Percentiles rank a stretch among this genome's conserved stretches.
Conservation (phyloP, 1,284 basidiomycete genomes). For the Calocybe gambosa region DNA sequence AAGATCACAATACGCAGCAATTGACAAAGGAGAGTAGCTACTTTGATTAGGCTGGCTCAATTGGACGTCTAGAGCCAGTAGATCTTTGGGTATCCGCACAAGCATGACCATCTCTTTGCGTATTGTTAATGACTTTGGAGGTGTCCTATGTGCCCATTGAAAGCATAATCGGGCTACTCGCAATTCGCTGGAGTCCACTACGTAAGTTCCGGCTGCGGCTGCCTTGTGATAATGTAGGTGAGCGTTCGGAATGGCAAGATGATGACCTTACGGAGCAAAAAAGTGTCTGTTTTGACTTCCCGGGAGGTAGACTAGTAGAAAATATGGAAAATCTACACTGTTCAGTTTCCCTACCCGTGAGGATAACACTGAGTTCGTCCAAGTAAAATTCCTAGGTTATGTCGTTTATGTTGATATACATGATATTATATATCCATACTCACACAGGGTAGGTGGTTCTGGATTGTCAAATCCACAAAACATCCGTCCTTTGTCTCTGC, state of each 20-base stretch:
- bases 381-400: constrained; percentile 38
- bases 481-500: constrained; percentile 61
- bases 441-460: constrained; percentile 71
- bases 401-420: constrained; percentile 8
- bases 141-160: constrained; percentile 46
- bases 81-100: constrained; percentile 55
- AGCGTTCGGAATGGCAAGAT: background rate
- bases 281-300: constrained; percentile 47
- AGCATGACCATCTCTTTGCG: constrained; percentile 29
- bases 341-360: constrained; percentile 53
- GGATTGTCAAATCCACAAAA: constrained; percentile 48
- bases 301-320: constrained; percentile 39
- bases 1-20: background rate
- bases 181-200: constrained; percentile 55
- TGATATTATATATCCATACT: constrained; percentile 21
- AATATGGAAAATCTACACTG: constrained; percentile 42
- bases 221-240: constrained; percentile 38
- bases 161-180: constrained; percentile 51
- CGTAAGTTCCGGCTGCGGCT: constrained; percentile 55
- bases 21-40: constrained; percentile 23
- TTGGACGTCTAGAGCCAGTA: constrained; percentile 51
- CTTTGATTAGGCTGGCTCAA: constrained; percentile 56
- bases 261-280: constrained; percentile 59
- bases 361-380: constrained; percentile 44
- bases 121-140: constrained; percentile 21